phyloP scores from a whole-genome alignment of 306 rosid genomes.

The Aeschynomene evenia region DNA sequence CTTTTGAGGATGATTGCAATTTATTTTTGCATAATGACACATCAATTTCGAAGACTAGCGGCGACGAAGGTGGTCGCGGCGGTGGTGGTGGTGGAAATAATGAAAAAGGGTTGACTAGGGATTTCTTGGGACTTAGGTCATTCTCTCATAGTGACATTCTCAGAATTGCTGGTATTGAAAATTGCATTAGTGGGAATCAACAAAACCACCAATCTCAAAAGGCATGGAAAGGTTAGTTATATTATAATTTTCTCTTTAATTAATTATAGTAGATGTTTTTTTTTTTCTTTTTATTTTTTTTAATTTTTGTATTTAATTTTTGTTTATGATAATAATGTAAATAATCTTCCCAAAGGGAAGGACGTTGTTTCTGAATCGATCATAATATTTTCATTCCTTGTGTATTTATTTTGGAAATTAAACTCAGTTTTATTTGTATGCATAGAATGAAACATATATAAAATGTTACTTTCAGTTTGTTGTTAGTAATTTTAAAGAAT shows the following conservation, averaged over 20 bases:
- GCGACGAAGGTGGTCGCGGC: background rate
- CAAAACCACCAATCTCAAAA: conserved; percentile 62
- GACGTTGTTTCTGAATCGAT: conserved; percentile 28
- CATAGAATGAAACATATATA: background rate
- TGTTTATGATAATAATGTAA: conserved; percentile 20
- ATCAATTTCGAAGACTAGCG: background rate
- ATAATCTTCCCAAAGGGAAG: conserved; percentile 56
- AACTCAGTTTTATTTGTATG: background rate
- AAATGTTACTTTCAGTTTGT: too few species aligned
- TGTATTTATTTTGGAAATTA: conserved; percentile 12
- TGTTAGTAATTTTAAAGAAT: too few species aligned
- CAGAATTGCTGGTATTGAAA: conserved; percentile 66
- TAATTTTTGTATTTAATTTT: background rate
- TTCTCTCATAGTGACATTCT: conserved; percentile 71
- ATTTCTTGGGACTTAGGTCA: conserved; percentile 85
- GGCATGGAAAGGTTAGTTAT: conserved; percentile 69
- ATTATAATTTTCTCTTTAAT: background rate
- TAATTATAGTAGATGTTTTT: background rate
- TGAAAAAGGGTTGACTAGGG: conserved; percentile 81
- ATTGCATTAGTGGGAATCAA: conserved; percentile 54
- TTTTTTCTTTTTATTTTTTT: conserved; percentile 10
- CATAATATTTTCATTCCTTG: conserved; percentile 31
- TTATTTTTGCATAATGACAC: too few species aligned
- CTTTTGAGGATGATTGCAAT: conserved; percentile 61
- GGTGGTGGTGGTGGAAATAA: conserved; percentile 45